Base-by-base conservation (phyloP, 2,329 filamentous ascomycete species). In the Aspergillus luchuensis region DNA sequence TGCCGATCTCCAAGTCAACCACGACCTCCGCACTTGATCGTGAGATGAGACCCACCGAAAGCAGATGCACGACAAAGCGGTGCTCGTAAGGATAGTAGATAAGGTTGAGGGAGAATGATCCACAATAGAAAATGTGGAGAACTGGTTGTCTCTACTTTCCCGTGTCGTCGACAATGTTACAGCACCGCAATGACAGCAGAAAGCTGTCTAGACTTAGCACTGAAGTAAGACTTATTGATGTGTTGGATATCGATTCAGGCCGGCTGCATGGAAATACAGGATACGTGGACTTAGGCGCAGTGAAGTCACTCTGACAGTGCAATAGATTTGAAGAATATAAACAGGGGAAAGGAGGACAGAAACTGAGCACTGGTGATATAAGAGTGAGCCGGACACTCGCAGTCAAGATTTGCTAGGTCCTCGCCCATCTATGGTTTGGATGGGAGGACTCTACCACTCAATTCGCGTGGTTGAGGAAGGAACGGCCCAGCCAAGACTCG, bases 281-380 rank as follows among this genome's bases (percentile, higher is more conserved):
- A 50, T 50, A 33, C 25, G 47, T 33, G 47, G 47, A n/a, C 43
- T 41, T 36, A 56, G 25, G 53, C 30, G 10, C 23, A 33, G 25
- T 56, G 53, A 56, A 47, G 53, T 56, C 53, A 47, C 53, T 45
- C 41, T 56, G 53, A 56, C 41, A 41, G 53, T 11, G 10, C 33
- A 36, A 23, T 45, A 23, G 2, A 45, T 45, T 15, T 23, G 4
- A 17, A 13, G 41, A 8, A 23, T 45, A 45, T 45, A 45, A 45
- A 13, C 33, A 36, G 33, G 15, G 33, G 33, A 36, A 36, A 36
- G 11, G 11, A 1, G 11, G 33, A 36, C 4, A 36, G 33, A 15
- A 36, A 36, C 11, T 15, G 33, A 36, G 33, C 17, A 23, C 41
- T 23, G 19, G 41, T 50, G 47, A 50, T 50, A 17, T 8, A 30